phyloP scores from a whole-genome alignment of 345 rosid species.

The Hypericum androsaemum region DNA sequence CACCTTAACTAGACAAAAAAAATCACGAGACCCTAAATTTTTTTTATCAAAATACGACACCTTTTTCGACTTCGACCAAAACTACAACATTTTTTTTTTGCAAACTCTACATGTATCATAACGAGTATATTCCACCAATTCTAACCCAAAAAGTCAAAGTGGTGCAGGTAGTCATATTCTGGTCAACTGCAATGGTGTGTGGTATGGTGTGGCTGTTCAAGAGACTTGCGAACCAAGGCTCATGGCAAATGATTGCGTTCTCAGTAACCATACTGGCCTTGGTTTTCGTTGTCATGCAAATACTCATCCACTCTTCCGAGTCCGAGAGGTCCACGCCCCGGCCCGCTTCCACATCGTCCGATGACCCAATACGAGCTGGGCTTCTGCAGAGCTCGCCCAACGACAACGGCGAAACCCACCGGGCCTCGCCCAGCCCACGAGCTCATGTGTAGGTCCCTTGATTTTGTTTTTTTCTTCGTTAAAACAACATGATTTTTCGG shows the following conservation, averaged over 20 bases:
- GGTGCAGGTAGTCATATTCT: constrained; percentile 52
- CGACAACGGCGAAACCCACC: constrained; percentile 1
- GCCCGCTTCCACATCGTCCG: constrained; percentile 16
- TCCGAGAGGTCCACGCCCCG: constrained; percentile 84
- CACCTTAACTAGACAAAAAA: no score
- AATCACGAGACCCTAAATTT: no score
- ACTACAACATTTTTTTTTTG: no score
- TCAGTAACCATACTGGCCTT: constrained; percentile 42
- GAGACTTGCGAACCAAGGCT: constrained; percentile 57
- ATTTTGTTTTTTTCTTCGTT: neutral
- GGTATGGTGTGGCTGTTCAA: constrained; percentile 51
- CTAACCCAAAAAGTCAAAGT: neutral
- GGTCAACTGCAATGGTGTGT: constrained; percentile 43
- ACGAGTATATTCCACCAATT: no score
- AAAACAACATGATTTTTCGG: no score
- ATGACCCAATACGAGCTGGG: constrained; percentile 1
- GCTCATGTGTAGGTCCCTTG: neutral
- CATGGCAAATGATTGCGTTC: constrained; percentile 70
- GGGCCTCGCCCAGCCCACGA: neutral
- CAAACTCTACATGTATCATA: no score
- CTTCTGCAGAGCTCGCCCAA: constrained; percentile 12
- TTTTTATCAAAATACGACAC: no score
- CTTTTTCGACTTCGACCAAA: no score
- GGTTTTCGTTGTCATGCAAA: constrained; percentile 67
- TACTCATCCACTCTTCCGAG: constrained; percentile 67